Evolutionary conservation across 108 stramenopile species (phyloP).

Genomic region (Asterionellopsis glacialis): DNA sequence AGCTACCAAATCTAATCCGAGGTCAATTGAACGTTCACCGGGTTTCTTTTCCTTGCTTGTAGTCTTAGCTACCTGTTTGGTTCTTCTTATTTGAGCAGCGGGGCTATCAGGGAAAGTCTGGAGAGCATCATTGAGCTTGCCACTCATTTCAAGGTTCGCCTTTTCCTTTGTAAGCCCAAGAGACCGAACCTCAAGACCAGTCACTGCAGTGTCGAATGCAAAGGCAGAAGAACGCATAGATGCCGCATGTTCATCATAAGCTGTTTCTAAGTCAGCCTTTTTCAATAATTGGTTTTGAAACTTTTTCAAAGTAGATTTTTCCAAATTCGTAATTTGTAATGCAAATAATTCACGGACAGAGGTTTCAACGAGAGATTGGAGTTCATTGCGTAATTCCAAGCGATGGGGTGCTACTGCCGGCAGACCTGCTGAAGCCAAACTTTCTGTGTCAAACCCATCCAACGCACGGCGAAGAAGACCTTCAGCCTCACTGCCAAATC

Average conservation of each 20-base stretch:
- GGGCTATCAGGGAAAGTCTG: conserved; percentile 67
- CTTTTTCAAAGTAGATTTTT: conserved; percentile 50
- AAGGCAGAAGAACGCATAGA: conserved; percentile 58
- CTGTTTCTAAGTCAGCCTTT: conserved; percentile 35
- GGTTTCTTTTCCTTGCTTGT: conserved; percentile 70
- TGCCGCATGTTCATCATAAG: conserved; percentile 51
- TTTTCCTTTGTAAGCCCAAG: conserved; percentile 65
- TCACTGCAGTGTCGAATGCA: conserved; percentile 46
- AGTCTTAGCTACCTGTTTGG: conserved; percentile 46
- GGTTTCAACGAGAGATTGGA: conserved; percentile 52
- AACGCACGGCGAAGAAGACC: conserved; percentile 40
- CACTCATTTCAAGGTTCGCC: conserved; percentile 57
- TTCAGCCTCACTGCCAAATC: conserved; percentile 60
- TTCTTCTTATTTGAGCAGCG: conserved; percentile 64
- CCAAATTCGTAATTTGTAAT: conserved; percentile 50
- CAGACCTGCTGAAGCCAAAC: conserved; percentile 64
- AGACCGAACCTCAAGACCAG: conserved; percentile 61
- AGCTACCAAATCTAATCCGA: conserved; percentile 74
- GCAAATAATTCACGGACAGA: conserved; percentile 54
- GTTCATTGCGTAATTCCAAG: conserved; percentile 49
- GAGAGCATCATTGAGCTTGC: conserved; percentile 57
- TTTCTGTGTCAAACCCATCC: conserved; percentile 68
- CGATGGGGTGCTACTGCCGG: conserved; percentile 56
- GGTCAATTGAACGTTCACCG: conserved; percentile 48
- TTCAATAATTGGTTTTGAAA: conserved; percentile 52